phyloP scores from a whole-genome alignment of 2,329 filamentous ascomycete species.

The Claviceps sp. region DNA sequence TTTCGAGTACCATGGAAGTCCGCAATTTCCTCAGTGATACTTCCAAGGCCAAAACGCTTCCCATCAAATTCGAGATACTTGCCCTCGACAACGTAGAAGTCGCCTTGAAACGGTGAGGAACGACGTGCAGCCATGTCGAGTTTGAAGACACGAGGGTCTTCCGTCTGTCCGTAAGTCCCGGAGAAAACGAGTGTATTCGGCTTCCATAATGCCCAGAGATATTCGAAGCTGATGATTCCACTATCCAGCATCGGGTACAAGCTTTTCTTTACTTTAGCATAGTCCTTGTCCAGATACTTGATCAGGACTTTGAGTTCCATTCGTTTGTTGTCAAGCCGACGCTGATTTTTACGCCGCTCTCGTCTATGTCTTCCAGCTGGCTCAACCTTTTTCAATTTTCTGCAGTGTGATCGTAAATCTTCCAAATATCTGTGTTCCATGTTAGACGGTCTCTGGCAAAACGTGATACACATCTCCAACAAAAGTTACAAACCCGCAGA shows the following conservation, averaged over 20 bases:
- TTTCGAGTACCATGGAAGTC: conserved; percentile 71
- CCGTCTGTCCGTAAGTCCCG: conserved; percentile 60
- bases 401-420: conserved; percentile 53
- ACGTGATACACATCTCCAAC: not conserved
- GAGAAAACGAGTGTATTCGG: conserved; percentile 70
- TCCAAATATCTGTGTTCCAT: conserved; percentile 47
- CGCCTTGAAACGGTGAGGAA: conserved; percentile 53
- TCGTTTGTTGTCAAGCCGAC: conserved; percentile 43
- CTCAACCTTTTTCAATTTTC: conserved; percentile 48
- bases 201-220: conserved; percentile 82
- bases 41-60: conserved; percentile 68
- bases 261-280: conserved; percentile 60
- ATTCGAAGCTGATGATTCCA: conserved; percentile 76
- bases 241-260: conserved; percentile 69
- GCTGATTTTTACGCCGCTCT: conserved; percentile 47
- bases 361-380: conserved; percentile 33
- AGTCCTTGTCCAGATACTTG: conserved; percentile 71
- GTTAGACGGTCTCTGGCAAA: not conserved
- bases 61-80: conserved; percentile 81
- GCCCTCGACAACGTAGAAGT: conserved; percentile 66
- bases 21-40: conserved; percentile 53
- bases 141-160: conserved; percentile 72
- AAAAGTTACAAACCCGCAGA: too few species aligned
- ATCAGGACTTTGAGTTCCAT: conserved; percentile 59
- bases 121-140: conserved; percentile 65